Percentiles rank a stretch among this genome's conserved stretches.
Conservation (phyloP, 148 eudicot genomes). For the Chenopodium formosanum region DNA sequence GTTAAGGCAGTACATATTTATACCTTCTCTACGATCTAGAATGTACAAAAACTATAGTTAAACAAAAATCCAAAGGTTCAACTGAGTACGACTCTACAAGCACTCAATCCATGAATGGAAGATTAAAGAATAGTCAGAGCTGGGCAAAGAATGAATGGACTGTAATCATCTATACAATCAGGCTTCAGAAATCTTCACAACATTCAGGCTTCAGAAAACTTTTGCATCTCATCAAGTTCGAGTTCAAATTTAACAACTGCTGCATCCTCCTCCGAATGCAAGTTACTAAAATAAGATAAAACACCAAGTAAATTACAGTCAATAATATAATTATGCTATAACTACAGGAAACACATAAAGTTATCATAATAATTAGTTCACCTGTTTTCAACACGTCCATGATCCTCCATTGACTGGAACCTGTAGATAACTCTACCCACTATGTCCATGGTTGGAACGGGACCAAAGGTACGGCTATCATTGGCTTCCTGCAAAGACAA, state of each 20-base stretch:
- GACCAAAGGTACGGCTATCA: conserved; percentile 38
- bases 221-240: conserved; percentile 24
- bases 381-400: conserved; percentile 28
- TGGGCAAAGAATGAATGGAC: not conserved
- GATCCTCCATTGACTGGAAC: conserved; percentile 23
- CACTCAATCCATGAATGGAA: not conserved
- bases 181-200: not conserved
- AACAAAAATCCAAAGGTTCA: not conserved
- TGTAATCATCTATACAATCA: not conserved
- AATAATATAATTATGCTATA: not conserved
- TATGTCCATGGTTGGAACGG: conserved; percentile 19
- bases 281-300: not conserved
- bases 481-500: conserved; percentile 30
- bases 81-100: not conserved
- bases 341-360: not conserved
- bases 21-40: not conserved
- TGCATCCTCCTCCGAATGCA: not conserved
- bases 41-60: not conserved
- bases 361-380: not conserved
- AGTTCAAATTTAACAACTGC: conserved; percentile 4
- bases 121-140: not conserved
- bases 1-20: not conserved
- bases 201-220: not conserved
- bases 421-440: conserved; percentile 33
- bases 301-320: not conserved